These are phyloP conservation scores for Tritrichomonas musculus DNA, from an alignment of 208 protist genomes.

Conservation along the genomic window DNA sequence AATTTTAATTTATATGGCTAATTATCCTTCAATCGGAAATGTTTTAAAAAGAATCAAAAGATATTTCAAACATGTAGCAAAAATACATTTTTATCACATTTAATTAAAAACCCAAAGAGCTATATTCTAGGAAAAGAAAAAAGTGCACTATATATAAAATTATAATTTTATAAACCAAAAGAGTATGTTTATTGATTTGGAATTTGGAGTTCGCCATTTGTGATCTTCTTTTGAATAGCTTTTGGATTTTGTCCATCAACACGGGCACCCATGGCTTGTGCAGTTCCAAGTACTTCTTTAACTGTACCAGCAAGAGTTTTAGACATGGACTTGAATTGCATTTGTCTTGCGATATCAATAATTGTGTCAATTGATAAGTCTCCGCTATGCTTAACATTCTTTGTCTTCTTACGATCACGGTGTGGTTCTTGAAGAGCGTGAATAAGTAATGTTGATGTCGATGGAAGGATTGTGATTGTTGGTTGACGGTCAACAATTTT, in stretches of 20 bases:
- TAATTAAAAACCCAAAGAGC: too few species aligned
- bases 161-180: too few species aligned
- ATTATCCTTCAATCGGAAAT: too few species aligned
- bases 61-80: too few species aligned
- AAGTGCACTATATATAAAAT: too few species aligned
- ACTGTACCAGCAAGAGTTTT: conserved; percentile 81
- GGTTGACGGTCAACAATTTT: conserved; percentile 95
- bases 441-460: conserved; percentile 88
- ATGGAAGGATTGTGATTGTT: conserved; percentile 84
- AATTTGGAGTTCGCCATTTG: conserved; percentile 74
- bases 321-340: conserved; percentile 81
- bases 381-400: conserved; percentile 86
- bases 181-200: conserved; percentile 37
- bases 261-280: conserved; percentile 91
- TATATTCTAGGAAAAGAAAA: too few species aligned
- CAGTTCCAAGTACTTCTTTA: conserved; percentile 96
- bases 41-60: too few species aligned
- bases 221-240: conserved; percentile 79
- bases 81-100: too few species aligned
- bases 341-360: conserved; percentile 86
- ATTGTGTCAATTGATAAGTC: conserved; percentile 92
- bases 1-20: too few species aligned
- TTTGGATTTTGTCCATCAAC: conserved; percentile 82
- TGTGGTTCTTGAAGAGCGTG: conserved; percentile 95
- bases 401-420: conserved; percentile 96